These are phyloP conservation scores for Salix arbutifolia DNA, from an alignment of 345 rosid species.

Conservation along the genomic window DNA sequence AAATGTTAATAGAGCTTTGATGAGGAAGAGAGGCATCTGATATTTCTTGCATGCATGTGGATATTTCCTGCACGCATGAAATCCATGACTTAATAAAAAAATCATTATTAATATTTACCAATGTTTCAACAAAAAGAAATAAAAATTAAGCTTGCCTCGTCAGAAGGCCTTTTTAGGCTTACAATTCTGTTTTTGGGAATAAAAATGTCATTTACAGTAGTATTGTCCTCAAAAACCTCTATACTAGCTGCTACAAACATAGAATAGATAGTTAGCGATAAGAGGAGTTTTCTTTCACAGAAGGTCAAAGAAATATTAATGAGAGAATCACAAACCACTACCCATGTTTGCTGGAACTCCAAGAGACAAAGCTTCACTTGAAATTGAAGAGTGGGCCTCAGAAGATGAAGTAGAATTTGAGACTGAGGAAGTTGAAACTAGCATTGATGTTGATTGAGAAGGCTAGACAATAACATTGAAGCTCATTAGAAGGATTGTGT, in stretches of 20 bases:
- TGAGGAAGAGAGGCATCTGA: constrained; percentile 11
- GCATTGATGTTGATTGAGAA: constrained; percentile 20
- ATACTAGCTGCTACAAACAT: constrained; percentile 1
- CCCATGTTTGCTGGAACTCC: constrained; percentile 19
- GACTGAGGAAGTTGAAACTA: constrained; percentile 14
- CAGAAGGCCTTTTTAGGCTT: not conserved
- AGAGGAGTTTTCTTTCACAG: not conserved
- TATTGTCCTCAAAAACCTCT: constrained; percentile 5
- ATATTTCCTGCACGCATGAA: not conserved
- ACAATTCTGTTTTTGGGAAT: not conserved
- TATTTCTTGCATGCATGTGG: constrained; percentile 20
- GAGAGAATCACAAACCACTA: not conserved
- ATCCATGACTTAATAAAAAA: not conserved
- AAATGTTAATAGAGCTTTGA: constrained; percentile 6
- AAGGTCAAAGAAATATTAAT: not conserved
- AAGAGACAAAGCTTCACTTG: constrained; percentile 5
- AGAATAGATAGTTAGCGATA: not conserved
- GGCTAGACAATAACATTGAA: constrained; percentile 25
- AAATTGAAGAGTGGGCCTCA: constrained; percentile 17
- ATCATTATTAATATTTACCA: not conserved
- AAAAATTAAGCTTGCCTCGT: constrained; percentile 26
- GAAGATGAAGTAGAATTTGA: constrained; percentile 20
- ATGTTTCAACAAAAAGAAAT: constrained; percentile 5
- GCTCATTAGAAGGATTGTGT: not conserved
- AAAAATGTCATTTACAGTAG: not conserved